Conservation (phyloP, 2,329 filamentous ascomycete genomes). For the Fusarium sp. region DNA sequence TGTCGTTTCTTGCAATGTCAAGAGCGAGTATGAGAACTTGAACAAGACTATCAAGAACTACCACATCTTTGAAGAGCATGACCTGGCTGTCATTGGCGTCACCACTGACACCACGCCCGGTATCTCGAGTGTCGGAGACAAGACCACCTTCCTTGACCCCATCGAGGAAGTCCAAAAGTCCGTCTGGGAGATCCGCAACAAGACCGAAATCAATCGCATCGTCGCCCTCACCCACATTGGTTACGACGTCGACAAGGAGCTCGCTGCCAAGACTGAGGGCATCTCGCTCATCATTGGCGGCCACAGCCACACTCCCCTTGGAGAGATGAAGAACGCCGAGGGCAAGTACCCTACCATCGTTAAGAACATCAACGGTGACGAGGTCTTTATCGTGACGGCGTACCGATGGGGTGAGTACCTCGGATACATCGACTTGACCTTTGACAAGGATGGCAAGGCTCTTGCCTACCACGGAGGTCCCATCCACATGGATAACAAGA, state of each 20-base stretch:
- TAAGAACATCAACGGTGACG: conserved; percentile 70
- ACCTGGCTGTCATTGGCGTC: conserved; percentile 73
- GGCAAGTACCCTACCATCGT: conserved; percentile 74
- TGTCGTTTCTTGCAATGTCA: conserved; percentile 72
- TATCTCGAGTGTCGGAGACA: conserved; percentile 69
- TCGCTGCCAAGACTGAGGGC: conserved; percentile 70
- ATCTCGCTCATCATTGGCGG: conserved; percentile 77
- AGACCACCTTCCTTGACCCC: conserved; percentile 69
- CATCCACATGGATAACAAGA: conserved; percentile 73
- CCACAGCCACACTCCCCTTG: conserved; percentile 71
- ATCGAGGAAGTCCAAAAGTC: conserved; percentile 70
- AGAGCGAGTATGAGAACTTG: conserved; percentile 68
- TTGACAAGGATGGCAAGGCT: conserved; percentile 70
- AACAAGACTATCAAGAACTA: conserved; percentile 75
- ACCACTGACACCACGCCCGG: conserved; percentile 70
- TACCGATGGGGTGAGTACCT: conserved; percentile 78
- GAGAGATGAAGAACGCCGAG: conserved; percentile 67
- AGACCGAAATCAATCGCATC: conserved; percentile 73
- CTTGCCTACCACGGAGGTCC: conserved; percentile 73
- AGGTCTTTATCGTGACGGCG: conserved; percentile 76
- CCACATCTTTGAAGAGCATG: conserved; percentile 71
- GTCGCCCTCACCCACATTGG: conserved; percentile 76
- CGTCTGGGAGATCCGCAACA: conserved; percentile 71
- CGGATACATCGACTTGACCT: conserved; percentile 75
- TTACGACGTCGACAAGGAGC: conserved; percentile 71